Percentiles rank a stretch among this genome's conserved stretches.
Conservation (phyloP, 2,329 filamentous ascomycete species). For the Rosellinia necatrix region DNA sequence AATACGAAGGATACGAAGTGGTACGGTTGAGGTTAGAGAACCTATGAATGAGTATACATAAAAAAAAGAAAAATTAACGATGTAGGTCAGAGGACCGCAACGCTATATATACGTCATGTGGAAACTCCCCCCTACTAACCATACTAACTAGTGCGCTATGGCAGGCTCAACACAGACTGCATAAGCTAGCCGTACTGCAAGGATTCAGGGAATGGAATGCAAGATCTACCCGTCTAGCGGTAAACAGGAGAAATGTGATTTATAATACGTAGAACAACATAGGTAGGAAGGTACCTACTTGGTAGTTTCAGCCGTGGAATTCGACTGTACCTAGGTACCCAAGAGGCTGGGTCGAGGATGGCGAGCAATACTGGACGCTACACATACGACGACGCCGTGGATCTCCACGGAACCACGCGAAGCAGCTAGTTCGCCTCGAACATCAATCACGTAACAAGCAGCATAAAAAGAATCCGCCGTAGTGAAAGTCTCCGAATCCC, state of each 20-base stretch:
- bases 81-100: neutral
- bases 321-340: neutral
- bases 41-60: neutral
- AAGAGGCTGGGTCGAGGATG: no score
- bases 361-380: no score
- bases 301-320: no score
- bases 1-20: neutral
- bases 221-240: neutral
- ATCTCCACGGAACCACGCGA: no score
- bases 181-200: neutral
- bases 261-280: neutral
- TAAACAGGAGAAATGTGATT: neutral
- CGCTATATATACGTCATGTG: slow-evolving; percentile 25
- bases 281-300: no score
- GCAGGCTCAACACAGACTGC: no score
- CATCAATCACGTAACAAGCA: no score
- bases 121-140: neutral
- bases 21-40: neutral
- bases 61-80: neutral
- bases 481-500: no score
- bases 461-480: no score
- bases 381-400: no score
- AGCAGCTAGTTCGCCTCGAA: no score
- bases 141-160: no score
- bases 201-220: neutral